Conservation (phyloP, 2,329 filamentous ascomycete species). For the Cladosporium sp. region DNA sequence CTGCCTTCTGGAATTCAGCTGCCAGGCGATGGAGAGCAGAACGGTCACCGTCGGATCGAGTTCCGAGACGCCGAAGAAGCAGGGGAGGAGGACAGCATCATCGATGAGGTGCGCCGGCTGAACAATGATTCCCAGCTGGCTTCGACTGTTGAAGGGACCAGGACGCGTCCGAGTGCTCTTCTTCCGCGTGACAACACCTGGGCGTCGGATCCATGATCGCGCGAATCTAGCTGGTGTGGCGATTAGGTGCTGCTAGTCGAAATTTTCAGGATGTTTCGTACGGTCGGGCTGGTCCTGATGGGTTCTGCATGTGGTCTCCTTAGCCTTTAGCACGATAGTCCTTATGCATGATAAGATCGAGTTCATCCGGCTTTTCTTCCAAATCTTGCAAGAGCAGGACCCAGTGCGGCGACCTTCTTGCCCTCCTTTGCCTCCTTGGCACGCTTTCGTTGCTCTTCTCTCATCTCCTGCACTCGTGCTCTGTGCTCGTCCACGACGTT, state of each 20-base stretch:
- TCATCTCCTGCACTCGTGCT: slow-evolving; percentile 79
- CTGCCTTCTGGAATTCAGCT: slow-evolving; percentile 31
- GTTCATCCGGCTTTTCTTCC: slow-evolving; percentile 36
- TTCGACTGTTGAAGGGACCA: slow-evolving; percentile 30
- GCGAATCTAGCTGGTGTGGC: not conserved
- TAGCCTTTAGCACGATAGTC: not conserved
- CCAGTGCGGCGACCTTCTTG: slow-evolving; percentile 73
- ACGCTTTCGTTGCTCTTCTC: slow-evolving; percentile 66
- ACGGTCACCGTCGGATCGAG: slow-evolving; percentile 24
- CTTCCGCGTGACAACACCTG: slow-evolving; percentile 16
- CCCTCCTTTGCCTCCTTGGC: slow-evolving; percentile 66
- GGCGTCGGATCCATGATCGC: not conserved
- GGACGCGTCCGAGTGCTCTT: slow-evolving; percentile 19
- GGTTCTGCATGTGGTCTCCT: not conserved
- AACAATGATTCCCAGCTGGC: slow-evolving; percentile 36
- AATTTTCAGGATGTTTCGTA: not conserved
- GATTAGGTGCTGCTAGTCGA: not conserved
- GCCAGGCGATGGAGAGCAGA: slow-evolving; percentile 26
- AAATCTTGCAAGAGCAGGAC: slow-evolving; percentile 84
- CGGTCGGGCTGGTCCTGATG: slow-evolving; percentile 1
- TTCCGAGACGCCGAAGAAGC: slow-evolving; percentile 30
- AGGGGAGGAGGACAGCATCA: slow-evolving; percentile 31
- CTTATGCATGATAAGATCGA: not conserved
- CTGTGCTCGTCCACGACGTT: slow-evolving; percentile 97
- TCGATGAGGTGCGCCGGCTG: slow-evolving; percentile 30